Base-by-base conservation (phyloP, 1,284 basidiomycete species). In the Moesziomyces sp. region DNA sequence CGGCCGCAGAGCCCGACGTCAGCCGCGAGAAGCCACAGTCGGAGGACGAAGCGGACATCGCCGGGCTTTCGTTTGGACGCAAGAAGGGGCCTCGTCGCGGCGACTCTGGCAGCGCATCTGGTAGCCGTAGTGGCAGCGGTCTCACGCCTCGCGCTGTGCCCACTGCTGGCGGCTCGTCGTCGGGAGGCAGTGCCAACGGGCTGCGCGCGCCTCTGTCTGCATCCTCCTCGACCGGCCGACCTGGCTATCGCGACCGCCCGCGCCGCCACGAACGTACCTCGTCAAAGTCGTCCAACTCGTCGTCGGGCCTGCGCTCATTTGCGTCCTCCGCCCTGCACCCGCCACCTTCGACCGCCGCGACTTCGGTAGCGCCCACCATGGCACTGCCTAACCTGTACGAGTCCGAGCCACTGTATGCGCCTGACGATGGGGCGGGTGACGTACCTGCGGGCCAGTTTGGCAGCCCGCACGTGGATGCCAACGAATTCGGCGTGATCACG, bases 41-140 rank as follows among this genome's bases (percentile, higher is more conserved):
- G 0, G 78, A 80, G 43, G 78, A 80, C 52, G 78, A 80, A 46
- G 77, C 78, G 2, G 78, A 80, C 46, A 80, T 80, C 26, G 78
- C 76, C 3, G 78, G 78, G 1, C 62, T 79, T 4, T 74, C 74
- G 4, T 78, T 80, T 34, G 65, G 74, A 13, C 73, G 71, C 53
- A 69, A 68, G 23, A 61, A 58, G 35, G 44, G 49, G 3, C 21
- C 43, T 13, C 24, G 35, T 13, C 70, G 64, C 38, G 47, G 49
- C 30, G 34, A 69, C 16, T 35, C 46, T 5, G 61, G 57, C 46
- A 64, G 62, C 42, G 56, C 59, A 13, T 16, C 14, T 18, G 67
- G 65, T 14, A 59, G 58, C 55, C 62, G 58, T 7, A 60, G 56
- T 43, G 71, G 55, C 11, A 51, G 35, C n/a, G 66, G 61, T 8